Evolutionary conservation across 2,329 filamentous ascomycete genomes (phyloP), one percentile per base, ranked within the genome.

Genomic region (Aspergillus luchuensis): DNA sequence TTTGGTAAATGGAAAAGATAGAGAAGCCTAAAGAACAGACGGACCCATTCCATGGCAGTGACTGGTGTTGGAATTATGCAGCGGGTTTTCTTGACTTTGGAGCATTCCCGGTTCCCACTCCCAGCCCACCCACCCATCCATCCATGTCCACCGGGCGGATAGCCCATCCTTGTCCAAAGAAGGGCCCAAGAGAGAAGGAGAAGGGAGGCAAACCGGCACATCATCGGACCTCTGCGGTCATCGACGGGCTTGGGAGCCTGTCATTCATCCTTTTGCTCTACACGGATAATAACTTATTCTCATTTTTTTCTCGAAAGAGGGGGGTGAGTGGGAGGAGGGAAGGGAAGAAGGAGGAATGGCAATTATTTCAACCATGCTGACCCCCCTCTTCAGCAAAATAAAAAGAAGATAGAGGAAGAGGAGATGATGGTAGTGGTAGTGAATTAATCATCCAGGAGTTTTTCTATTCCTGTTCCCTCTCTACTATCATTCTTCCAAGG

Each of bases 171-270:
- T 17, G 39, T 13, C 21, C 36, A 41, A 33, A 36, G 33, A 36
- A 36, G 11, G 33, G 33, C 33, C 33, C 33, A 36, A 36, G 33
- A 36, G 33, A 36, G 33, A 36, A 36, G 33, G 33, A 36, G 33
- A 36, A 36, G 11, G 33, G 53, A 56, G 53, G 53, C 53, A 56
- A 56, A 56, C 30, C 39, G 53, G 53, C 39, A 15, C 53, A 56
- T 56, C 53, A 56, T 45, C 53, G 30, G 53, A 56, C 39, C 52
- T 43, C 3, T 47, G 47, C 47, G 30, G 47, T 50, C 43, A 47
- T 19, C 41, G 17, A 11, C 19, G 41, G 41, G 41, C 41, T 45
- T 45, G 41, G 19, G 5, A 23, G 41, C 13, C 11, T 36, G 33
- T 36, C 33, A 36, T 13, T 36, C 33, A 36, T 13, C 33, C 33